Evolutionary conservation across 139 green algal species (phyloP).

Genomic region (Microglena sp.): DNA sequence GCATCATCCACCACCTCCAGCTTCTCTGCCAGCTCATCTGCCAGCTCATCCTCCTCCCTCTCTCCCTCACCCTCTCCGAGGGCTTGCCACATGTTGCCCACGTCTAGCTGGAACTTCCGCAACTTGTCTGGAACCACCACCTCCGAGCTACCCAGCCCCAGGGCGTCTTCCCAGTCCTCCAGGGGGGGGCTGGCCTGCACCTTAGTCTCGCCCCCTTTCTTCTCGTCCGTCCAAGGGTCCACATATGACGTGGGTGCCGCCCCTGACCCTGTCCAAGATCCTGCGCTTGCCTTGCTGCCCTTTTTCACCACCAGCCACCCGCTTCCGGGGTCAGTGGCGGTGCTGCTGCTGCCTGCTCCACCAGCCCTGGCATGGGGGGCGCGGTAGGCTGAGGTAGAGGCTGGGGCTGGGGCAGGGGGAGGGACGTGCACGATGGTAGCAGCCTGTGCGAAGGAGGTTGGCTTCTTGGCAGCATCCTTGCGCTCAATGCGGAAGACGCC

Average conservation of each 20-base stretch:
- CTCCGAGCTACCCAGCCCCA: not conserved
- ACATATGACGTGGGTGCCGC: not conserved
- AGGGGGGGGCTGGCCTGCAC: not conserved
- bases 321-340: not conserved
- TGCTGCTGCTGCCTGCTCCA: not conserved
- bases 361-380: not conserved
- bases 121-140: not conserved
- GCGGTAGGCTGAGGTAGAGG: not conserved
- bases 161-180: not conserved
- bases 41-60: not conserved
- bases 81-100: not conserved
- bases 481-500: constrained; percentile 10
- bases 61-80: not conserved
- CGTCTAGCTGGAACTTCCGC: no score
- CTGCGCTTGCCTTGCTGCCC: not conserved
- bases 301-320: constrained; percentile 7
- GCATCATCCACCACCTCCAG: no score
- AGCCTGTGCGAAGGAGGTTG: no score
- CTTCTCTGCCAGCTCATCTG: no score
- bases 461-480: not conserved
- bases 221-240: constrained; percentile 5
- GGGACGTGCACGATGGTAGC: not conserved
- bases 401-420: not conserved
- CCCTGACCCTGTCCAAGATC: not conserved
- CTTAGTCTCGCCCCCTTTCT: not conserved